Evolutionary conservation across 352 stramenopile genomes (phyloP).

Genomic region (Pythium periplocum): DNA sequence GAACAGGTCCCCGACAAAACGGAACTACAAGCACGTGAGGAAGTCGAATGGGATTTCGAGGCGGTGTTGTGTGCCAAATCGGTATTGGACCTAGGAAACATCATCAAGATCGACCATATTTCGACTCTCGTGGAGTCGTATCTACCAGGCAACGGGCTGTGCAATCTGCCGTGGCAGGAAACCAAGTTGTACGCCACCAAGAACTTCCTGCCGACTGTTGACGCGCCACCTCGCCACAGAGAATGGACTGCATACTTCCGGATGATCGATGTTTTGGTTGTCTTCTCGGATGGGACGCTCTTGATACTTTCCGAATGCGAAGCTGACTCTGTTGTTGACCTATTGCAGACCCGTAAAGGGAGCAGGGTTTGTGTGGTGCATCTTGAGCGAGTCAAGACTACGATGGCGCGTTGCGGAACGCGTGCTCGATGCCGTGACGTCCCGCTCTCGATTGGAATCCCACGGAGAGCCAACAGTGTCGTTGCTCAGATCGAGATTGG

Average conservation of each 20-base stretch:
- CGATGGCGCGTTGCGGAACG: no score
- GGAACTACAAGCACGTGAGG: slow-evolving; percentile 10
- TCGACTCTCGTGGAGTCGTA: not conserved
- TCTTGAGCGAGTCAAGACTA: no score
- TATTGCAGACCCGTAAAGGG: slow-evolving; percentile 11
- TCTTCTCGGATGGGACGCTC: slow-evolving; percentile 34
- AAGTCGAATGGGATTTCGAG: slow-evolving; percentile 17
- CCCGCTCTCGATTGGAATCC: no score
- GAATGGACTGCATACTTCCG: slow-evolving; percentile 20
- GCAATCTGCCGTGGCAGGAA: slow-evolving; percentile 19
- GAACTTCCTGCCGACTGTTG: slow-evolving; percentile 35
- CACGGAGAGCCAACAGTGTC: no score
- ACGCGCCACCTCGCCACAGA: not conserved
- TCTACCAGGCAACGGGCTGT: not conserved
- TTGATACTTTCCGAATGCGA: slow-evolving; percentile 37
- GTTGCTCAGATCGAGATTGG: no score
- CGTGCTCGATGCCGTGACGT: no score
- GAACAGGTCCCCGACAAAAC: slow-evolving; percentile 18
- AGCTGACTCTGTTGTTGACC: slow-evolving; percentile 26
- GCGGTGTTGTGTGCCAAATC: not conserved
- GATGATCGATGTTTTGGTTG: slow-evolving; percentile 29
- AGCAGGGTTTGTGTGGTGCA: no score
- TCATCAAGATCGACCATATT: not conserved
- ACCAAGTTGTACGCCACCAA: slow-evolving; percentile 27
- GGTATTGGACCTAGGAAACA: not conserved